A percentile compares a stretch with the other conserved stretches of the same genome.
phyloP scores from a whole-genome alignment of 108 stramenopile genomes.

The Aurantiochytrium sp. region DNA sequence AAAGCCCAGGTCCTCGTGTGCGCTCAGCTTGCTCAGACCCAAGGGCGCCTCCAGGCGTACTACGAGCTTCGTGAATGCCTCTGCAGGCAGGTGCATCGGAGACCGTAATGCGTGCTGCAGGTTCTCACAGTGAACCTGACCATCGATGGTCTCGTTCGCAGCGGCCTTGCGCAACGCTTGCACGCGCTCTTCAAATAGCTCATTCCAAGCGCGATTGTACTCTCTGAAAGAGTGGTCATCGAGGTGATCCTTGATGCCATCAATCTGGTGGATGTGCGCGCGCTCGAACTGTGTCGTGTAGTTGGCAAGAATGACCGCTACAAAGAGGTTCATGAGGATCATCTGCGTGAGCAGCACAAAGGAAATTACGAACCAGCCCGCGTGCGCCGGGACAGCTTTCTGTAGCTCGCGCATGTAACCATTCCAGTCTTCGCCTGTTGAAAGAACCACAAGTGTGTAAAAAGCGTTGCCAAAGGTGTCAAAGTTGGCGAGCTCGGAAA shows the following conservation, averaged over 20 bases:
- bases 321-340: not conserved
- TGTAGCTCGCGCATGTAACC: not conserved
- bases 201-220: not conserved
- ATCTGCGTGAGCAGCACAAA: not conserved
- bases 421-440: constrained; percentile 33
- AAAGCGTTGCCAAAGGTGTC: not conserved
- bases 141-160: not conserved
- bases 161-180: not conserved
- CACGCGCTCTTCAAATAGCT: not conserved
- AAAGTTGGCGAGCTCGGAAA: constrained; percentile 22
- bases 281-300: not conserved
- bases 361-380: not conserved
- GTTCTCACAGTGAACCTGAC: not conserved
- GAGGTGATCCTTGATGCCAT: not conserved
- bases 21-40: not conserved
- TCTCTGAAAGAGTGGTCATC: not conserved
- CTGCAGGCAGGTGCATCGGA: not conserved
- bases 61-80: not conserved
- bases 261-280: not conserved
- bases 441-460: not conserved
- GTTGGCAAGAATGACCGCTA: constrained; percentile 19
- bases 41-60: not conserved
- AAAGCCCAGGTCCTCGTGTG: not conserved
- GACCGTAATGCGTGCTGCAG: not conserved
- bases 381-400: not conserved